These are phyloP conservation scores for Durio zibethinus DNA, from an alignment of 345 rosid species.

Conservation along the genomic window DNA sequence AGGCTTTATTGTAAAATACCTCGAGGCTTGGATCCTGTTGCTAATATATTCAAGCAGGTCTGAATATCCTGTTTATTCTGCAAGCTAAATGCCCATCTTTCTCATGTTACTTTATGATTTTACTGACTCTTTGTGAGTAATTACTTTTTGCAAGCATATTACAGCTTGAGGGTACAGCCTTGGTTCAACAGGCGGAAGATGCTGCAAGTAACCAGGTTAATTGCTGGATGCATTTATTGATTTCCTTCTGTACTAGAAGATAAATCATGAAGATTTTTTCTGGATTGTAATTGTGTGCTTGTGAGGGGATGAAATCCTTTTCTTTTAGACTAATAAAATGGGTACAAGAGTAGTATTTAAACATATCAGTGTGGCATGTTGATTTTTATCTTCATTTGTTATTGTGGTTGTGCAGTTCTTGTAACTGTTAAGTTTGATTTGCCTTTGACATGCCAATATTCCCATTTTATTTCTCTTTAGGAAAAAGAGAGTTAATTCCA, in stretches of 20 bases:
- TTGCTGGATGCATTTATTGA: background rate
- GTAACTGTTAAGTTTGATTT: background rate
- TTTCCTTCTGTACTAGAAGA: background rate
- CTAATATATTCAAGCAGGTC: constrained; percentile 88
- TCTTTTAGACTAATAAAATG: background rate
- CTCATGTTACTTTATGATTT: background rate
- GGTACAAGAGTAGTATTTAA: background rate
- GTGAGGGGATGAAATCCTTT: constrained; percentile 5
- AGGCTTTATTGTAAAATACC: constrained; percentile 78
- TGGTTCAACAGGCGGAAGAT: constrained; percentile 94
- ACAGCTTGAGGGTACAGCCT: constrained; percentile 78
- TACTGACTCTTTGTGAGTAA: constrained; percentile 4
- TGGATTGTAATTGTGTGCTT: background rate
- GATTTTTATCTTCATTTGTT: background rate
- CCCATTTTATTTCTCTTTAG: background rate
- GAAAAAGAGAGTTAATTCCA: background rate
- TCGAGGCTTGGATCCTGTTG: constrained; percentile 80
- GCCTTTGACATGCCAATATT: background rate
- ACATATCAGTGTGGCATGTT: background rate
- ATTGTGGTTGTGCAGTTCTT: background rate
- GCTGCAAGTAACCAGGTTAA: constrained; percentile 76
- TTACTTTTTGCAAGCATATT: constrained; percentile 61
- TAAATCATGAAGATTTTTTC: background rate
- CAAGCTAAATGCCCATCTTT: background rate
- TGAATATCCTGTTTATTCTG: constrained; percentile 1